Conservation (phyloP, 352 stramenopile species). For the Saprolegnia parasitica region DNA sequence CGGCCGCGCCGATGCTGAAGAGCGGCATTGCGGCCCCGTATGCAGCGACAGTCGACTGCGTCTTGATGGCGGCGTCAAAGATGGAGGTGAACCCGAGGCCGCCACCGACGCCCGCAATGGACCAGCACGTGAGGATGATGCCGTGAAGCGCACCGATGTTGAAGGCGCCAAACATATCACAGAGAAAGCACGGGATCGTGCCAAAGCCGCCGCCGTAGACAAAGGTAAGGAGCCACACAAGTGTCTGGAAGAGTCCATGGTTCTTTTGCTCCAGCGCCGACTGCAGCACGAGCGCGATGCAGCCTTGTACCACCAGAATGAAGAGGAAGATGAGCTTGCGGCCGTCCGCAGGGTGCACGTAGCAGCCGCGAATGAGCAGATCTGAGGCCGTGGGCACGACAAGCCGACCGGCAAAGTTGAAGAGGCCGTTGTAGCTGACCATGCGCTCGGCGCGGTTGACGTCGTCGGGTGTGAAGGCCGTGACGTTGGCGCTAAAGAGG, state of each 20-base stretch:
- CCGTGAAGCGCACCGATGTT: constrained; percentile 75
- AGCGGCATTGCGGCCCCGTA: constrained; percentile 68
- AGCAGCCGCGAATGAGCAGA: constrained; percentile 39
- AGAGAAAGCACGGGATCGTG: constrained; percentile 67
- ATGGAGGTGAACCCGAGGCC: constrained; percentile 64
- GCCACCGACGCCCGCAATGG: constrained; percentile 42
- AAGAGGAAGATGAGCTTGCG: constrained; percentile 56
- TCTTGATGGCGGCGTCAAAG: constrained; percentile 30
- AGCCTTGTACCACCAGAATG: constrained; percentile 47
- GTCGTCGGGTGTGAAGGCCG: constrained; percentile 23
- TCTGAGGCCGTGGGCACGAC: constrained; percentile 44
- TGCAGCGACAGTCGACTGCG: constrained; percentile 40
- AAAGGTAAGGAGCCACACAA: constrained; percentile 63
- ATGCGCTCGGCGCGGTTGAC: constrained; percentile 26
- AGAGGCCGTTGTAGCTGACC: constrained; percentile 51
- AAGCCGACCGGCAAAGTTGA: constrained; percentile 54
- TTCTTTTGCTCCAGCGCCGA: constrained; percentile 28
- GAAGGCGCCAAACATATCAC: constrained; percentile 78
- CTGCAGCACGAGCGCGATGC: constrained; percentile 30
- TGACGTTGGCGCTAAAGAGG: constrained; percentile 38
- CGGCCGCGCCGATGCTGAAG: constrained; percentile 37
- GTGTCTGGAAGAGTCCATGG: constrained; percentile 36
- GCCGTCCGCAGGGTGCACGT: constrained; percentile 41
- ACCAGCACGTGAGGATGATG: constrained; percentile 71
- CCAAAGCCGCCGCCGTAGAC: constrained; percentile 71